A percentile compares a stretch with the other conserved stretches of the same genome.
Evolutionary conservation across 768 basidiomycete species (phyloP).

Genomic region (Serendipita sp.): DNA sequence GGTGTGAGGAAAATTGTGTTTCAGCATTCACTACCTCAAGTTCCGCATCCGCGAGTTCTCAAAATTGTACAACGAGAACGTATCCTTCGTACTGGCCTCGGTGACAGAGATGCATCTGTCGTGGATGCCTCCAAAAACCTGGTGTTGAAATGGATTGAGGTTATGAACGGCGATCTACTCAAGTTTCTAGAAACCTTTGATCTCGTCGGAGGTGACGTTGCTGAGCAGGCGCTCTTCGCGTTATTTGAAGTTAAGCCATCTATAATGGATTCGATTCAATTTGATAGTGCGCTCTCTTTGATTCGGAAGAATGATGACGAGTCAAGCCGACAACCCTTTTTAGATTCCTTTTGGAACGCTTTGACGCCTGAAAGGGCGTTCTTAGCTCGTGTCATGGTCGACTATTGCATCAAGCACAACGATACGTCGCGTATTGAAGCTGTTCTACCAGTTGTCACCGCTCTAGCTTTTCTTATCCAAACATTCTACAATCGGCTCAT

Average conservation of each 20-base stretch:
- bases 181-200: constrained; percentile 45
- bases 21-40: constrained; percentile 23
- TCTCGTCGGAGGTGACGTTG: constrained; percentile 33
- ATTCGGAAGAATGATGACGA: too few species aligned
- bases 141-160: constrained; percentile 62
- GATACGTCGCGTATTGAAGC: constrained; percentile 49
- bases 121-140: constrained; percentile 56
- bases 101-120: constrained; percentile 68
- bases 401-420: constrained; percentile 49
- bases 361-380: constrained; percentile 66
- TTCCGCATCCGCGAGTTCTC: constrained; percentile 45
- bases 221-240: constrained; percentile 58
- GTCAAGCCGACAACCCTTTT: constrained; percentile 1
- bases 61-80: constrained; percentile 59
- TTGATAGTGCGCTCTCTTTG: constrained; percentile 37
- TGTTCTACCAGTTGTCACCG: constrained; percentile 69
- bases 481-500: constrained; percentile 49
- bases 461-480: constrained; percentile 62
- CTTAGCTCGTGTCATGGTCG: constrained; percentile 68
- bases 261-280: constrained; percentile 50
- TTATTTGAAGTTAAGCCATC: constrained; percentile 53
- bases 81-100: constrained; percentile 67
- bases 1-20: constrained; percentile 65
- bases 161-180: constrained; percentile 29
- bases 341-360: constrained; percentile 56